phyloP scores from a whole-genome alignment of 1,284 basidiomycete genomes.

The Fomitopsis palustris region DNA sequence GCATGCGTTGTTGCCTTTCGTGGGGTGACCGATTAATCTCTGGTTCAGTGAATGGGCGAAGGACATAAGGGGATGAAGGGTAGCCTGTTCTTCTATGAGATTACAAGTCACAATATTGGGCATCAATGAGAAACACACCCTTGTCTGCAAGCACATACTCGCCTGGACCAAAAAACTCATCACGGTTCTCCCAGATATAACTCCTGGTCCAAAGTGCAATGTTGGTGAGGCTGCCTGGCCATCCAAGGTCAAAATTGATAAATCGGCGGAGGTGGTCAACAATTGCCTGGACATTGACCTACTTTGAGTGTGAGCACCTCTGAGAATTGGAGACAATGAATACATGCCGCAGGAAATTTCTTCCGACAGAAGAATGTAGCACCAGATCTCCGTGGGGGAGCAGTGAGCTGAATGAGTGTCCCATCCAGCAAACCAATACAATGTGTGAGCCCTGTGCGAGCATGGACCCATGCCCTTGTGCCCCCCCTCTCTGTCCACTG shows the following conservation, averaged over 20 bases:
- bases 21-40: neutral
- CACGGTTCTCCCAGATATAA: neutral
- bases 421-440: neutral
- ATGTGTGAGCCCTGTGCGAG: neutral
- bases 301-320: neutral
- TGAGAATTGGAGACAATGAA: neutral
- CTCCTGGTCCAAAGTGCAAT: neutral
- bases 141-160: neutral
- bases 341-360: neutral
- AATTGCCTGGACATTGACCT: neutral
- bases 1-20: neutral
- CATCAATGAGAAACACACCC: neutral
- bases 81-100: neutral
- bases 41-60: neutral
- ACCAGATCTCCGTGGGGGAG: too few species aligned
- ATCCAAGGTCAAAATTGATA: neutral
- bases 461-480: neutral
- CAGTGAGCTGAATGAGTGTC: neutral
- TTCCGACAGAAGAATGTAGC: too few species aligned
- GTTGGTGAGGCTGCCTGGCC: neutral
- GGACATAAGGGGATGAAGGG: neutral
- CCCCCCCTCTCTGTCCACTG: neutral
- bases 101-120: neutral
- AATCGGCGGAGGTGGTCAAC: neutral
- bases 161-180: neutral